Percentiles rank a stretch among this genome's conserved stretches.
Evolutionary conservation across 352 stramenopile genomes (phyloP).

Genomic region (Plasmopara viticola): DNA sequence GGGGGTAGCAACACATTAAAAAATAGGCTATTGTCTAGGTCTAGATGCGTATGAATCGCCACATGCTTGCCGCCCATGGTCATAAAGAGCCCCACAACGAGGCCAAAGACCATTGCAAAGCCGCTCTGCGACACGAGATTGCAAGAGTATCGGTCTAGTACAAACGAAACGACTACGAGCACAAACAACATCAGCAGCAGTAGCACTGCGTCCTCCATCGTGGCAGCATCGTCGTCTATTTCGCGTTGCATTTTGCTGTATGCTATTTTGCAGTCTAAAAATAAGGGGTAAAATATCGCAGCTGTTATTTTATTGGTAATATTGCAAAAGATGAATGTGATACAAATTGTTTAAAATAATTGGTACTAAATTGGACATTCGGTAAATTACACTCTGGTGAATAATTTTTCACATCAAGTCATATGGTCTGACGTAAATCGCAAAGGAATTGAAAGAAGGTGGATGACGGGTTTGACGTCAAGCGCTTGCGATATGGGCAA

Average conservation of each 20-base stretch:
- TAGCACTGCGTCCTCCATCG: conserved; percentile 77
- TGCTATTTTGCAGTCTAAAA: conserved; percentile 1
- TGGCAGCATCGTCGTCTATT: conserved; percentile 17
- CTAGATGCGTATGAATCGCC: conserved; percentile 63
- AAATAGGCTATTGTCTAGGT: conserved; percentile 83
- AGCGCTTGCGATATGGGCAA: no score
- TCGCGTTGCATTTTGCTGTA: conserved; percentile 19
- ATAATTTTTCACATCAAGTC: no score
- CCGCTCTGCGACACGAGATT: conserved; percentile 79
- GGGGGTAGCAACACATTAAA: conserved; percentile 79
- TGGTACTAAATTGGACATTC: no score
- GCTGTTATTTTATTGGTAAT: background rate
- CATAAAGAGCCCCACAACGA: conserved; percentile 60
- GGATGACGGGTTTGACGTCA: no score
- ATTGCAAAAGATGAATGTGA: no score
- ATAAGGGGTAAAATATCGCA: conserved; percentile 18
- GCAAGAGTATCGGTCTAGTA: conserved; percentile 78
- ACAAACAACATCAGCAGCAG: conserved; percentile 81
- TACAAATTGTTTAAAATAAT: no score
- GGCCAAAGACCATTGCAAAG: conserved; percentile 74
- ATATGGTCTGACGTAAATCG: no score
- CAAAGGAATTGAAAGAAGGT: no score
- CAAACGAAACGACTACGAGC: conserved; percentile 77
- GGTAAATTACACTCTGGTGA: no score
- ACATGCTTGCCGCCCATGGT: conserved; percentile 55